Evolutionary conservation across 805 yeast genomes (phyloP).

Genomic region (Wickerhamiella occidentalis): DNA sequence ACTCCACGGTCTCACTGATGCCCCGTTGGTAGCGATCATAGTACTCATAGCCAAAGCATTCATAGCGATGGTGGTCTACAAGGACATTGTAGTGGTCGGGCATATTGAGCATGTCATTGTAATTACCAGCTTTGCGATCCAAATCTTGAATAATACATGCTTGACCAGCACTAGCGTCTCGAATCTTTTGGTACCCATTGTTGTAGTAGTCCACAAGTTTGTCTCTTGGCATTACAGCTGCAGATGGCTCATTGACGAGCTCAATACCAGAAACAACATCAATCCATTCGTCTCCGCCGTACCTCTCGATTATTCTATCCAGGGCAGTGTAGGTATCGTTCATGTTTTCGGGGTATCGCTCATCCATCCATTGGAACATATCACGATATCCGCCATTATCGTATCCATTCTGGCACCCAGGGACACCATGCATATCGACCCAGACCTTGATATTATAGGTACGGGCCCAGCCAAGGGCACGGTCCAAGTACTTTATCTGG

Average conservation of each 20-base stretch:
- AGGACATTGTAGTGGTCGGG: slow-evolving; percentile 51
- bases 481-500: slow-evolving; percentile 57
- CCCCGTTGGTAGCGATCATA: no score
- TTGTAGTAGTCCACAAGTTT: slow-evolving; percentile 46
- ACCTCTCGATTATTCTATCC: slow-evolving; percentile 43
- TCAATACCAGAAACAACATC: slow-evolving; percentile 78
- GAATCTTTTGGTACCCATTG: slow-evolving; percentile 52
- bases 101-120: slow-evolving; percentile 38
- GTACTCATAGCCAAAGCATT: no score
- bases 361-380: slow-evolving; percentile 38
- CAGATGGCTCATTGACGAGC: slow-evolving; percentile 81
- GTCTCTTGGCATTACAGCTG: slow-evolving; percentile 51
- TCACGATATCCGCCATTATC: slow-evolving; percentile 88
- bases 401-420: slow-evolving; percentile 92
- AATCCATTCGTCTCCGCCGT: slow-evolving; percentile 46
- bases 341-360: slow-evolving; percentile 36
- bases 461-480: slow-evolving; percentile 67
- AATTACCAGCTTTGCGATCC: slow-evolving; percentile 47
- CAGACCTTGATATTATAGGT: slow-evolving; percentile 56
- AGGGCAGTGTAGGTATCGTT: slow-evolving; percentile 46
- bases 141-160: slow-evolving; percentile 75
- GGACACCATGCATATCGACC: slow-evolving; percentile 93
- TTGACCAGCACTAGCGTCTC: slow-evolving; percentile 36
- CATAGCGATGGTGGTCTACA: slow-evolving; percentile 84
- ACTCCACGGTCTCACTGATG: no score